Base-by-base conservation (phyloP, 2,329 filamentous ascomycete genomes). In the Fusarium pseudoanthophilum region DNA sequence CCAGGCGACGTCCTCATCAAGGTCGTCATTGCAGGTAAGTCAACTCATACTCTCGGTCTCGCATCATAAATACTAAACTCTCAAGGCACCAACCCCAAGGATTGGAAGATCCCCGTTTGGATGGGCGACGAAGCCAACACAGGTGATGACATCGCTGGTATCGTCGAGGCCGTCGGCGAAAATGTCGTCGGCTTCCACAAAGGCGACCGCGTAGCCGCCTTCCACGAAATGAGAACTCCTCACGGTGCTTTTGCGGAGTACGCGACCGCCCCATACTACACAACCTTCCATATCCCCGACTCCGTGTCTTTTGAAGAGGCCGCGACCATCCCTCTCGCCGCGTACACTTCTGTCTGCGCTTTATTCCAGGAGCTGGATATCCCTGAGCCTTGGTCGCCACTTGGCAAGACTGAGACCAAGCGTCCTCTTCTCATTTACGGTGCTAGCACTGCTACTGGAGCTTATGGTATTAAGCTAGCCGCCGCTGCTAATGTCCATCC, bases 241-340 rank as follows among this genome's bases (percentile, higher is more conserved):
- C 77, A 84, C 40, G 90, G 90, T 5, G 85, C 83, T 13, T 92
- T 87, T 68, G 90, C 90, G 7, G 89, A 92, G 75, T 92, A 91
- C 72, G 87, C 89, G 6, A 80, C 91, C 16, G 85, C 86, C 0
- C 86, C 83, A 80, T 83, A 85, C 39, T 83, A 87, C 73, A 88
- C 88, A 0, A 90, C 89, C 0, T 90, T 91, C 75, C 86, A 86
- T 72, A 81, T 90, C 24, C 87, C 88, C 0, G 69, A 57, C 0
- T 37, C 51, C 1, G 5, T 51, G 0, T 71, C 68, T 2, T 67
- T 39, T 2, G 58, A 67, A n/a, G 68, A 72, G 7, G 70, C 64
- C 2, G 70, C 70, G 2, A 69, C 69, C 1, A 45, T 72, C 1
- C 70, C 70, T 3, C 64, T 72, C 1, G 64, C 70, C 0, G 64